Conservation (phyloP, 2,329 filamentous ascomycete species). For the Pseudopyricularia javanii region DNA sequence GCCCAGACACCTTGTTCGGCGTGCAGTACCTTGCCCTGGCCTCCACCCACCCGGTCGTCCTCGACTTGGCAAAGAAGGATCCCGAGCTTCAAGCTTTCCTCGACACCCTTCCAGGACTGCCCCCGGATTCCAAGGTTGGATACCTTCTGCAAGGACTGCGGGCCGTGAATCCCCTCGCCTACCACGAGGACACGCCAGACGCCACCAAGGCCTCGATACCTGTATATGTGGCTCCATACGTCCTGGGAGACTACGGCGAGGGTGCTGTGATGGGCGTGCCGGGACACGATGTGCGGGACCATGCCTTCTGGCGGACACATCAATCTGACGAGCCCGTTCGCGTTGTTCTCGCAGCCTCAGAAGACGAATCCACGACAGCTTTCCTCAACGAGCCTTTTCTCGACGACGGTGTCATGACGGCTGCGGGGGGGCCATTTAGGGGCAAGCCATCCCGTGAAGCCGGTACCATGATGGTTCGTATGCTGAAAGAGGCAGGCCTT, state of each 20-base stretch:
- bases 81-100: constrained; percentile 54
- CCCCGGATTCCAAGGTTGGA: constrained; percentile 49
- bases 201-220: constrained; percentile 48
- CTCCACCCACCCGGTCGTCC: constrained; percentile 57
- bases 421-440: constrained; percentile 50
- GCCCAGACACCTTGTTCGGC: constrained; percentile 77
- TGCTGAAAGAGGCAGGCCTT: constrained; percentile 41
- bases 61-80: constrained; percentile 45
- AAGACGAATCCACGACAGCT: constrained; percentile 31
- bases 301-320: constrained; percentile 70
- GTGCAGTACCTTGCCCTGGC: constrained; percentile 78
- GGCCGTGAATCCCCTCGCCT: constrained; percentile 54
- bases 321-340: constrained; percentile 45
- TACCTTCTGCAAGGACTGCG: constrained; percentile 51
- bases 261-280: constrained; percentile 90
- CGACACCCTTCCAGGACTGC: constrained; percentile 43
- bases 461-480: constrained; percentile 43
- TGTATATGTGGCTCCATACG: constrained; percentile 74
- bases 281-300: constrained; percentile 68
- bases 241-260: constrained; percentile 73
- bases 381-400: constrained; percentile 43
- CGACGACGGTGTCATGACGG: constrained; percentile 55
- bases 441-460: constrained; percentile 53
- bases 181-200: constrained; percentile 36
- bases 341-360: constrained; percentile 45